A percentile compares a stretch with the other conserved stretches of the same genome.
Conservation (phyloP, 495 filamentous ascomycete species). For the Mycothermus thermophilus region DNA sequence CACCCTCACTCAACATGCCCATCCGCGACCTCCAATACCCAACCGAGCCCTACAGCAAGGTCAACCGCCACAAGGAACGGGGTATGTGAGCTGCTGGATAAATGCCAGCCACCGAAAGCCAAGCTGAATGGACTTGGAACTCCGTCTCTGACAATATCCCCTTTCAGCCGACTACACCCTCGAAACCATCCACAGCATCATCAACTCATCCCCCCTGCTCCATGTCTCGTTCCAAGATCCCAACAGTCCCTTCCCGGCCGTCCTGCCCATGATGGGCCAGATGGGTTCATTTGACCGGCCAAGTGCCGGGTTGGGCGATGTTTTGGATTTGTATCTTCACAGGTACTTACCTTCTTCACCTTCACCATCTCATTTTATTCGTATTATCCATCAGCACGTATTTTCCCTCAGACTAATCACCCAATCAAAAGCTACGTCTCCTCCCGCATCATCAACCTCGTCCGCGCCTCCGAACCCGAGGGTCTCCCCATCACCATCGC, state of each 20-base stretch:
- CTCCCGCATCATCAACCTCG: constrained; percentile 60
- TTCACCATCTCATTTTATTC: not conserved
- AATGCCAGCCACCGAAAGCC: no score
- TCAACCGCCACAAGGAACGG: constrained; percentile 54
- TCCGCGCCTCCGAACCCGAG: constrained; percentile 21
- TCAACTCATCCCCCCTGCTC: constrained; percentile 63
- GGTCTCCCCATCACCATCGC: constrained; percentile 54
- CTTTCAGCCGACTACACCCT: constrained; percentile 56
- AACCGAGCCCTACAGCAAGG: constrained; percentile 50
- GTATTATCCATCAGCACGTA: not conserved
- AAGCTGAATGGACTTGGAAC: no score
- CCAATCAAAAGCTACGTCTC: constrained; percentile 48
- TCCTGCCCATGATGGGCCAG: constrained; percentile 79
- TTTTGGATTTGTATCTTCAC: constrained; percentile 73
- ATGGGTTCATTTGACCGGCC: constrained; percentile 60
- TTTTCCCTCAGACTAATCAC: not conserved
- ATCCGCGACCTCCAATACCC: constrained; percentile 48
- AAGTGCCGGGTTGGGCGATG: constrained; percentile 47
- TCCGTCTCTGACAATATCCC: no score
- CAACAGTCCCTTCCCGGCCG: constrained; percentile 55
- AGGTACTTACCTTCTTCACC: constrained; percentile 25
- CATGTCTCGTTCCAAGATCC: constrained; percentile 68
- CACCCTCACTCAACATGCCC: constrained; percentile 34
- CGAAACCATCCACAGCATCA: constrained; percentile 61
- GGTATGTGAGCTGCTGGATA: constrained; percentile 41